Base-by-base conservation (phyloP, 2,329 filamentous ascomycete species). In the Lojkania enalia region DNA sequence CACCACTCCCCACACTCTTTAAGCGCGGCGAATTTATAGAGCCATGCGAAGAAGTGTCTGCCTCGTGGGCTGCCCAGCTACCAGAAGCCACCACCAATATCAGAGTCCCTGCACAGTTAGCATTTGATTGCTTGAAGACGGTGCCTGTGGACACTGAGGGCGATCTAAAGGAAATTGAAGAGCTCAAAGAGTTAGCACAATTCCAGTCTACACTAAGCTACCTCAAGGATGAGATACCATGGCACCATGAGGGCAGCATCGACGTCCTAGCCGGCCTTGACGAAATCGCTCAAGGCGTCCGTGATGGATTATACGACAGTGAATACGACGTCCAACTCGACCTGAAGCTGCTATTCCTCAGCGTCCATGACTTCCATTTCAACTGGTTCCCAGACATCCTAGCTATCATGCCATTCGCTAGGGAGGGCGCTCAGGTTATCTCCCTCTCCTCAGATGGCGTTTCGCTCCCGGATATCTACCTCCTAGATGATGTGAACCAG, bases 241-340 rank as follows among this genome's bases (percentile, higher is more conserved):
- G 52, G 6, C 57, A 58, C 33, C 47, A 62, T 2, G 55, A 63
- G 15, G 55, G 58, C 20, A 45, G 55, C 5, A 44, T 65, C 2
- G 66, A 70, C 44, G 20, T 70, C 3, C 7, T 60, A 1, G 55
- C 30, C 6, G 51, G 49, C 0, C 42, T 68, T 2, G 56, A 66
- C 2, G 40, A 55, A 1, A 55, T 70, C 3, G 32, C 41, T 9
- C 30, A 47, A 4, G 21, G 35, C 13, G 46, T 68, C 3, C 39
- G 55, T 0, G 36, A 50, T 19, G 52, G 48, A 4, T 21, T 21
- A 2, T 69, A 64, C 37, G 38, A 42, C 13, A 64, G 54, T 20
- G 66, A 69, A 25, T 69, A 64, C 29, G 61, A 66, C 11, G 61
- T 69, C 9, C 61, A 70, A 47, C 32, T 51, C 5, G 57, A 59